Conservation (phyloP, 106 monocot genomes). For the Dioscorea zingiberensis region DNA sequence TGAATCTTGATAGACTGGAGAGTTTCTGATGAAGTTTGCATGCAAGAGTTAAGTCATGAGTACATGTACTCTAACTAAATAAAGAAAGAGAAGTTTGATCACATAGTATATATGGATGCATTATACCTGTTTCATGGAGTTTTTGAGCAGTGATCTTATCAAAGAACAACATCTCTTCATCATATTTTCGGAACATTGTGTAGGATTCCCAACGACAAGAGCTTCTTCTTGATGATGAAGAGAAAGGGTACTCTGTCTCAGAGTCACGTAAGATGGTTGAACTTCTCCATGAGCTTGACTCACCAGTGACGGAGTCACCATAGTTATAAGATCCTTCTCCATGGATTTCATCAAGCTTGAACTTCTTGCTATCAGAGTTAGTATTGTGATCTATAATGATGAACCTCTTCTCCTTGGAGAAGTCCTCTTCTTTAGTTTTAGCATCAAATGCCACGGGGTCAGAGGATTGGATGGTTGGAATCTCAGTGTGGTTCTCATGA, state of each 20-base stretch:
- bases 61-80: no score
- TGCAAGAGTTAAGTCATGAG: background rate
- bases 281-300: slow-evolving; percentile 82
- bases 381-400: no score
- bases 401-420: slow-evolving; percentile 11
- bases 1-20: slow-evolving; percentile 53
- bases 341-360: slow-evolving; percentile 2
- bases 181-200: slow-evolving; percentile 70
- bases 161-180: slow-evolving; percentile 88
- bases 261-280: slow-evolving; percentile 71
- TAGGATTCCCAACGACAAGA: slow-evolving; percentile 84
- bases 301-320: slow-evolving; percentile 34
- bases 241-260: slow-evolving; percentile 77
- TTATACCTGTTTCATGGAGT: slow-evolving; percentile 85
- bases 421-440: background rate
- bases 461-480: no score
- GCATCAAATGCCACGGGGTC: no score
- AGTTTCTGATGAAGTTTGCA: slow-evolving; percentile 43
- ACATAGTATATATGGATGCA: no score
- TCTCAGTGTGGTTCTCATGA: background rate
- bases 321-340: slow-evolving; percentile 10
- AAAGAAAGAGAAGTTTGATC: no score
- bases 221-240: slow-evolving; percentile 85
- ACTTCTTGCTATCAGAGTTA: slow-evolving; percentile 13
- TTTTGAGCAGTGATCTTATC: slow-evolving; percentile 70